Conservation (phyloP, 108 stramenopile genomes). For the Craspedostauros australis region DNA sequence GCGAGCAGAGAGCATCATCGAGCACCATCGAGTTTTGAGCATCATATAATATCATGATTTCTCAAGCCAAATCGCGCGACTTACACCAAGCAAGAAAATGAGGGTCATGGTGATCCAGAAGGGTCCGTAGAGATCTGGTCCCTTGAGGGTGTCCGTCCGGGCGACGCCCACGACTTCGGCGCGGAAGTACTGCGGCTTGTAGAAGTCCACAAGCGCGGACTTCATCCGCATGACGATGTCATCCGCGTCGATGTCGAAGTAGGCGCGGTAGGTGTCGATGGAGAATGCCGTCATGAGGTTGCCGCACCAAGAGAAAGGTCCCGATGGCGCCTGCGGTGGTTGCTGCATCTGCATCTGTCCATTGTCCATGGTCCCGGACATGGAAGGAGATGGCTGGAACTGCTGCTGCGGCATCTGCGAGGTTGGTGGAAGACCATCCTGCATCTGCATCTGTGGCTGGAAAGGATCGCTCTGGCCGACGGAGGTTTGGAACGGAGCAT, state of each 20-base stretch:
- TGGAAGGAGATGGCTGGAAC: neutral
- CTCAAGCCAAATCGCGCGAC: slow-evolving; percentile 6
- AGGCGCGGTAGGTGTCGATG: slow-evolving; percentile 33
- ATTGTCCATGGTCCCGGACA: no score
- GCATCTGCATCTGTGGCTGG: no score
- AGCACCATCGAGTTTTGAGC: no score
- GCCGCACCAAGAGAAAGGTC: slow-evolving; percentile 16
- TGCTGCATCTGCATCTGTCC: neutral
- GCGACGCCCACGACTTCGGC: slow-evolving; percentile 44
- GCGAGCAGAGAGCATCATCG: neutral
- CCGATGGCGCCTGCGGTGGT: slow-evolving; percentile 3
- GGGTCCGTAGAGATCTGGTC: slow-evolving; percentile 84
- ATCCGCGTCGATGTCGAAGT: slow-evolving; percentile 50
- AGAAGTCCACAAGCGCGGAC: slow-evolving; percentile 38
- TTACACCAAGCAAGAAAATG: slow-evolving; percentile 68
- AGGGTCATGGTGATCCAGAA: slow-evolving; percentile 80
- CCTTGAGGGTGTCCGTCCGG: slow-evolving; percentile 33
- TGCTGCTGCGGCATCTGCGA: slow-evolving; percentile 4
- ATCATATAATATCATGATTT: neutral
- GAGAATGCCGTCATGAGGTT: slow-evolving; percentile 21
- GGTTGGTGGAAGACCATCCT: no score
- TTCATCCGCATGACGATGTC: slow-evolving; percentile 35
- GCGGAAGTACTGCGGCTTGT: slow-evolving; percentile 65
- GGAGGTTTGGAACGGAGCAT: no score
- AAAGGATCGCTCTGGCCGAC: no score